Conservation (phyloP, 495 filamentous ascomycete genomes). For the Podospora didyma region DNA sequence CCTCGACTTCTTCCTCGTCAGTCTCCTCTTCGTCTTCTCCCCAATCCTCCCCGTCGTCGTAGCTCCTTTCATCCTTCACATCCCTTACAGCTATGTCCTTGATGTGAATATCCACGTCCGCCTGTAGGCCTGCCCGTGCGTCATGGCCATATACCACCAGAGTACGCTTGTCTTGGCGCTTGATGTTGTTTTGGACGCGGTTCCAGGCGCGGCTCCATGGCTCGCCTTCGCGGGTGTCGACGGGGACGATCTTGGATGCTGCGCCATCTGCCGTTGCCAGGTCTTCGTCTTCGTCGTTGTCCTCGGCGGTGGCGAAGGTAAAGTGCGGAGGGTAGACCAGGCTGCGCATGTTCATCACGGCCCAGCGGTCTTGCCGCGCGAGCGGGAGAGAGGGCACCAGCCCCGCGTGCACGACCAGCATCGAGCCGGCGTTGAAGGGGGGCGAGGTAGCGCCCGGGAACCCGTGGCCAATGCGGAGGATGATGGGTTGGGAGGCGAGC, state of each 20-base stretch:
- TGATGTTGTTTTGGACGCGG: constrained; percentile 26
- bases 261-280: neutral
- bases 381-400: constrained; percentile 69
- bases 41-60: neutral
- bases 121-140: constrained; percentile 61
- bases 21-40: constrained; percentile 1
- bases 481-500: constrained; percentile 67
- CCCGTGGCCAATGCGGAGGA: constrained; percentile 59
- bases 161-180: constrained; percentile 15
- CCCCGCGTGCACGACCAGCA: constrained; percentile 81
- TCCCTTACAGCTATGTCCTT: constrained; percentile 21
- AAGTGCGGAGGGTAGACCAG: constrained; percentile 38
- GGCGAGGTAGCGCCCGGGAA: constrained; percentile 35
- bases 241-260: constrained; percentile 46
- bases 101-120: constrained; percentile 16
- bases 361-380: constrained; percentile 70
- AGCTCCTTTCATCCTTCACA: constrained; percentile 4
- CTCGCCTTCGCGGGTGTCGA: constrained; percentile 50
- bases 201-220: constrained; percentile 65
- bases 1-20: neutral
- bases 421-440: constrained; percentile 47
- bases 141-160: constrained; percentile 87
- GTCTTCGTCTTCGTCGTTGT: neutral
- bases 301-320: constrained; percentile 1
- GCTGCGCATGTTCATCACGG: constrained; percentile 88